Base-by-base conservation (phyloP, 768 basidiomycete genomes). In the Hygrophorus russula region DNA sequence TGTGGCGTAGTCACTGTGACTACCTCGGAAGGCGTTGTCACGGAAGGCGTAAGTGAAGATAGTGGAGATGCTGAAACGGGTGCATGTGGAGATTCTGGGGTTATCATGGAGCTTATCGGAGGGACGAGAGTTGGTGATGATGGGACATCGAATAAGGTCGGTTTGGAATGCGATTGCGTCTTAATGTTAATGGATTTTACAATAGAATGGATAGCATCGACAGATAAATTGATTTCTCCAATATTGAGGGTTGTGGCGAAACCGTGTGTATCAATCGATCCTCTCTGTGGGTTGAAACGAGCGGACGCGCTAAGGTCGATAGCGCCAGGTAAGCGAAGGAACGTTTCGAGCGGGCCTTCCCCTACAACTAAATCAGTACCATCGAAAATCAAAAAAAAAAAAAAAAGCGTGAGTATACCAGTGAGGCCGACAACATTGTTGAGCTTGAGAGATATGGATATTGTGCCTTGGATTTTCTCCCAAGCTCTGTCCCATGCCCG, bases 401-500 rank as follows among this genome's bases (percentile, higher is more conserved):
- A 36, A 42, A 18, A 5, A 14, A 11, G 56, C 54, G 39, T 47
- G 71, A 72, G 62, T 45, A 54, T 53, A 42, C 45, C 46, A 32
- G 46, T 40, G 27, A 47, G 47, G 34, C 51, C 74, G 32, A 64
- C 58, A 27, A 82, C 58, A 39, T 71, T 66, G 34, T 60, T 62
- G 35, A 78, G 54, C 32, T 62, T 69, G 33, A 85, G 56, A 39
- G 68, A 62, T 39, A 84, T 58, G 3, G 68, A 66, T 2, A 73
- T 70, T 10, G 69, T 68, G 14, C 78, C 83, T 41, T 70, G 72
- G 38, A 76, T 78, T 32, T 66, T 69, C 10, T 79, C 82, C 66
- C 81, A 71, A 18, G 82, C 82, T 41, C 75, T 68, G 48, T 82
- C 78, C 66, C 82, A 72, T 18, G 82, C 74, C 44, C 84, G 66